phyloP scores from a whole-genome alignment of 2,329 filamentous ascomycete genomes.

The Monosporascus cannonballus region DNA sequence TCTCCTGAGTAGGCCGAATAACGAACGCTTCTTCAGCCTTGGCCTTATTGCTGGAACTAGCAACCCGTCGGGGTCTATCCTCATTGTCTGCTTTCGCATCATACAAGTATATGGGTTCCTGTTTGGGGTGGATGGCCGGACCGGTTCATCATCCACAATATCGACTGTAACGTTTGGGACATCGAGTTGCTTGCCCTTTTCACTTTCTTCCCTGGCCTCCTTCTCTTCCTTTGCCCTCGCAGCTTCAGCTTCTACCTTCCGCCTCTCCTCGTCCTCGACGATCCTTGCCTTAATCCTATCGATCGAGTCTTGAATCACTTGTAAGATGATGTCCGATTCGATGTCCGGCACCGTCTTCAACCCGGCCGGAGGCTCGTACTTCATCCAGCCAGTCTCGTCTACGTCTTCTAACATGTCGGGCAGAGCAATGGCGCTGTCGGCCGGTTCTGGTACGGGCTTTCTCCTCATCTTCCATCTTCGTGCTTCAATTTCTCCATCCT shows the following conservation, averaged over 20 bases:
- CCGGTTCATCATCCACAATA: not conserved
- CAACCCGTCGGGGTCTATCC: slow-evolving; percentile 3
- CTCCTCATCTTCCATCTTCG: slow-evolving; percentile 17
- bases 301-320: slow-evolving; percentile 39
- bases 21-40: slow-evolving; percentile 28
- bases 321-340: slow-evolving; percentile 33
- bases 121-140: not conserved
- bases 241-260: slow-evolving; percentile 21
- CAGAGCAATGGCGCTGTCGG: not conserved
- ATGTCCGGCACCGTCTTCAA: slow-evolving; percentile 32
- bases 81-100: not conserved
- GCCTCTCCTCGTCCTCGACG: slow-evolving; percentile 25
- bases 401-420: slow-evolving; percentile 17
- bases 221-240: slow-evolving; percentile 17
- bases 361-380: slow-evolving; percentile 39
- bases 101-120: not conserved
- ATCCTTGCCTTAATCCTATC: slow-evolving; percentile 36
- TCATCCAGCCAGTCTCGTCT: slow-evolving; percentile 36
- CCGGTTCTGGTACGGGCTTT: slow-evolving; percentile 7
- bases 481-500: slow-evolving; percentile 3
- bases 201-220: slow-evolving; percentile 4
- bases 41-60: slow-evolving; percentile 5
- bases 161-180: not conserved
- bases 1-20: slow-evolving; percentile 32
- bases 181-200: slow-evolving; percentile 2